phyloP scores from a whole-genome alignment of 176 grass and related monocot genomes.

The Themeda triandra region DNA sequence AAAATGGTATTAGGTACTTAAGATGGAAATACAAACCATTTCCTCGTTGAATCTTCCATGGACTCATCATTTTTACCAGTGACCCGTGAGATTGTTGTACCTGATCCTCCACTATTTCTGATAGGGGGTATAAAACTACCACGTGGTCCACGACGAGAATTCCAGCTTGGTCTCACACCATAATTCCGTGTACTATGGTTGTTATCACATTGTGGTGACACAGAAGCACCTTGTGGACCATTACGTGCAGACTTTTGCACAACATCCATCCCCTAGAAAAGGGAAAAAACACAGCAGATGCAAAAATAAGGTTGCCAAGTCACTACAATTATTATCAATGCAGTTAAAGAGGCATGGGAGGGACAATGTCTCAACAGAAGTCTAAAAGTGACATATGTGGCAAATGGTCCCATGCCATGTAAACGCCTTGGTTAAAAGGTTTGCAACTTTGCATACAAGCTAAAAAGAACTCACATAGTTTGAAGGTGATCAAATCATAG shows the following conservation, averaged over 20 bases:
- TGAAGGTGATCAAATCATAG: background rate
- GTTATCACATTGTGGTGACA: conserved; percentile 73
- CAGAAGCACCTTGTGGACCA: conserved; percentile 51
- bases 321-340: no score
- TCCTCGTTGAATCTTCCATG: conserved; percentile 90
- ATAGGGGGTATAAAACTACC: conserved; percentile 96
- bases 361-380: background rate
- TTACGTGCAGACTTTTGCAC: conserved; percentile 47
- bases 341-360: no score
- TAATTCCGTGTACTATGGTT: conserved; percentile 57
- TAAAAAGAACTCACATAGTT: background rate
- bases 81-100: conserved; percentile 47
- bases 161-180: conserved; percentile 64
- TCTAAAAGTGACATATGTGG: background rate
- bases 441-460: background rate
- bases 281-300: background rate
- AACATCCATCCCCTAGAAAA: conserved; percentile 59
- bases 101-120: conserved; percentile 69
- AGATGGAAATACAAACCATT: conserved; percentile 67
- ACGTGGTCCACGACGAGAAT: conserved; percentile 71
- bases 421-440: background rate
- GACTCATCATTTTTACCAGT: conserved; percentile 76
- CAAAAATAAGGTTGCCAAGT: background rate
- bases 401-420: background rate
- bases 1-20: background rate